Evolutionary conservation across 768 basidiomycete genomes (phyloP).

Genomic region (Lactifluus volemus): DNA sequence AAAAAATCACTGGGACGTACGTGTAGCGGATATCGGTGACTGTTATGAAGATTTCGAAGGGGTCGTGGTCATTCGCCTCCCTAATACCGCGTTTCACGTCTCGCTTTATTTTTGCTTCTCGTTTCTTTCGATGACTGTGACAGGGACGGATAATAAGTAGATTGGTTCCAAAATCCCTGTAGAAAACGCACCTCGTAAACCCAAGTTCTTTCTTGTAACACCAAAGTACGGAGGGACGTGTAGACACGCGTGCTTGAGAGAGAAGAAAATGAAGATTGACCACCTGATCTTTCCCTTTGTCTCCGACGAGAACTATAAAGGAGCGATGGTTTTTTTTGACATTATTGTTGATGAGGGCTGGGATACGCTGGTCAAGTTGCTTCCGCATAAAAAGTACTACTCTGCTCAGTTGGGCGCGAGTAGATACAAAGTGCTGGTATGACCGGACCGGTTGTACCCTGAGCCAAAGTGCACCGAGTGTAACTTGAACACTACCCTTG

Average conservation of each 20-base stretch:
- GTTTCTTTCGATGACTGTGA: slow-evolving; percentile 85
- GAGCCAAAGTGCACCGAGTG: no score
- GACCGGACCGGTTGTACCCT: no score
- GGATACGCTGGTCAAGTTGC: slow-evolving; percentile 88
- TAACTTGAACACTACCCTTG: no score
- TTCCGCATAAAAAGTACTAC: slow-evolving; percentile 49
- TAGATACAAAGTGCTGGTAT: slow-evolving; percentile 3
- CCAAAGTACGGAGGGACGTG: slow-evolving; percentile 90
- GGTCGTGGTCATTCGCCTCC: slow-evolving; percentile 91
- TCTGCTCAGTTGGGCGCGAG: neutral
- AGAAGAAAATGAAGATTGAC: slow-evolving; percentile 95
- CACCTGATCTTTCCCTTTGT: slow-evolving; percentile 89
- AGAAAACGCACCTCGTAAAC: slow-evolving; percentile 71
- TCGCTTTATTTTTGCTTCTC: slow-evolving; percentile 93
- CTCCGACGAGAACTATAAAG: slow-evolving; percentile 94
- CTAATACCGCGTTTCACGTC: slow-evolving; percentile 92
- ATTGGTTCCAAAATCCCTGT: neutral
- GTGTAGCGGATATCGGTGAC: slow-evolving; percentile 99
- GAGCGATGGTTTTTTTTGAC: slow-evolving; percentile 89
- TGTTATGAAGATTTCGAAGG: slow-evolving; percentile 96
- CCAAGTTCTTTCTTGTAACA: slow-evolving; percentile 99
- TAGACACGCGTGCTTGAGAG: slow-evolving; percentile 83
- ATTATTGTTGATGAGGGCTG: slow-evolving; percentile 86
- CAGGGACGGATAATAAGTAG: slow-evolving; percentile 30
- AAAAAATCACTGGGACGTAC: slow-evolving; percentile 35